Base-by-base conservation (phyloP, 805 yeast species). In the Millerozyma miso region DNA sequence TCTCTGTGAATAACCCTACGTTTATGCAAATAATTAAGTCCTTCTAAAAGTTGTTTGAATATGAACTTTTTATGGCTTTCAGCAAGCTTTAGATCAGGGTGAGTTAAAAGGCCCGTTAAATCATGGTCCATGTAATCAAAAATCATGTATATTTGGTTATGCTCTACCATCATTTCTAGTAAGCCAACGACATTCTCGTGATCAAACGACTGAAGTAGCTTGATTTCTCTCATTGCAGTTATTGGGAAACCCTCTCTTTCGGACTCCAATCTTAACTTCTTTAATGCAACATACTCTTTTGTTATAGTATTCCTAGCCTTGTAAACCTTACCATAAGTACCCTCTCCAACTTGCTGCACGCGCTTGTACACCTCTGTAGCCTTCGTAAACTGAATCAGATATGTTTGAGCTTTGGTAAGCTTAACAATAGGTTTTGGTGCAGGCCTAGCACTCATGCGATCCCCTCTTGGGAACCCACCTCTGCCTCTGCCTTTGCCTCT, bases 201-300 rank as follows among this genome's bases (percentile, higher is more conserved):
- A 41, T 85, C 79, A 51, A 90, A 81, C 2, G 86, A 75, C 61
- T 91, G 97, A 38, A 91, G 69, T 14, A 91, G 67, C 49, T 88
- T 82, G 47, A 90, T 88, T 66, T 93, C 99, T 51, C 99, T 73
- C 56, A 89, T 80, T 0, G 98, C 96, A 0, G 99, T 93, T 17
- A 93, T 85, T 2, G 99, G 99, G 62, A 93, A 88, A 0, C 98
- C 97, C 58, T 93, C 99, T 38, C 88, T 73, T 59, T 91, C 98
- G 5, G 80, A 66, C 57, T 93, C 97, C 54, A 93, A 73, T 47
- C 97, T 66, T 36, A 93, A 70, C 51, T 83, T 76, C 59, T 93
- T 93, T 56, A 93, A 69, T 1, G 99, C 99, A n/a, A 89, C 93
- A 50, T 76, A 67, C 44, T 77, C 80, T 1, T 78, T 74, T 0